A percentile compares a stretch with the other conserved stretches of the same genome.
Evolutionary conservation across 2,329 filamentous ascomycete species (phyloP).

Genomic region (Nothophaeocryptopus gaeumannii): DNA sequence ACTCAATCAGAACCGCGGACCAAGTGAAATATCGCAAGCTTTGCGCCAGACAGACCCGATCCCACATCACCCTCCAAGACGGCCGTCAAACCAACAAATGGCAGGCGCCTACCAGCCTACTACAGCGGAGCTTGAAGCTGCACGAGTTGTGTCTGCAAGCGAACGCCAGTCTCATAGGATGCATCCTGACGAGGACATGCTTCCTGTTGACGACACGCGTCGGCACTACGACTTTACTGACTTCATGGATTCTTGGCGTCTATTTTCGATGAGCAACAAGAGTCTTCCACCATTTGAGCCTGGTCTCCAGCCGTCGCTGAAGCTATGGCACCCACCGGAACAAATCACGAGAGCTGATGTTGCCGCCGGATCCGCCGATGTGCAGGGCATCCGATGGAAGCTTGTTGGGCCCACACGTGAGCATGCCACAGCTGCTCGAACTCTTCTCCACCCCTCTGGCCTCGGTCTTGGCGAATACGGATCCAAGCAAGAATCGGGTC

Average conservation of each 20-base stretch:
- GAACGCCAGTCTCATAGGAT: not conserved
- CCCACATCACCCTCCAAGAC: not conserved
- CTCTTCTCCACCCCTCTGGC: slow-evolving; percentile 28
- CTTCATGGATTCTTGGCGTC: slow-evolving; percentile 33
- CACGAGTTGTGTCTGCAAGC: not conserved
- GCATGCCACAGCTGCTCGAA: slow-evolving; percentile 30
- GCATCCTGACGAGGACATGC: slow-evolving; percentile 25
- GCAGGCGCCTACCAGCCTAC: not conserved
- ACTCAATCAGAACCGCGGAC: too few species aligned
- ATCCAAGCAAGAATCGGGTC: not conserved
- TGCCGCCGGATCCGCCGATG: slow-evolving; percentile 25
- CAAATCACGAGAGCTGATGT: slow-evolving; percentile 20
- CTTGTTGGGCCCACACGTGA: slow-evolving; percentile 28
- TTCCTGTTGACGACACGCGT: slow-evolving; percentile 30
- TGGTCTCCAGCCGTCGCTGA: slow-evolving; percentile 21
- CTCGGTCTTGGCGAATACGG: not conserved
- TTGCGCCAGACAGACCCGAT: not conserved
- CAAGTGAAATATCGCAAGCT: too few species aligned
- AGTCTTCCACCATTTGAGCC: slow-evolving; percentile 20
- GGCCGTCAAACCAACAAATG: too few species aligned
- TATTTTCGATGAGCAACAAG: slow-evolving; percentile 23
- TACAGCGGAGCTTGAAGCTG: not conserved
- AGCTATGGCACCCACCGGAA: slow-evolving; percentile 13
- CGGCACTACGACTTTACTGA: slow-evolving; percentile 31
- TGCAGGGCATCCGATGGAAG: slow-evolving; percentile 39